Evolutionary conservation across 2,329 filamentous ascomycete species (phyloP).

Genomic region (Paracorniculantispora psalliotae): DNA sequence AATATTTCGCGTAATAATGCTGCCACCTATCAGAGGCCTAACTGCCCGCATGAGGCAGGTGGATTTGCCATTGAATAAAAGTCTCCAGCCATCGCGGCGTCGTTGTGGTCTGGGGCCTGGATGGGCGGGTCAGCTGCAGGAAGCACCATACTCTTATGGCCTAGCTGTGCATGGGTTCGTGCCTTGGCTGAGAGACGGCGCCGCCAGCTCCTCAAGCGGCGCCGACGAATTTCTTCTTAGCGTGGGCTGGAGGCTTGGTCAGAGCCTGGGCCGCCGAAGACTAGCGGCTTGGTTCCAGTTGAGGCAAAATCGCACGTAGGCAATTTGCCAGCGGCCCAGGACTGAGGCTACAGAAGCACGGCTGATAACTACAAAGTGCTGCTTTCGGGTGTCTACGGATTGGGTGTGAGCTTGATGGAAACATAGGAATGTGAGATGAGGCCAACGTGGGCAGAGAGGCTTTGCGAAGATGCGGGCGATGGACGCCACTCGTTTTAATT

Average conservation of each 20-base stretch:
- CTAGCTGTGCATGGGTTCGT: slow-evolving; percentile 5
- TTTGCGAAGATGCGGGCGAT: background rate
- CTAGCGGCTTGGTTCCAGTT: background rate
- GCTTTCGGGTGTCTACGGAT: no score
- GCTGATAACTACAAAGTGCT: no score
- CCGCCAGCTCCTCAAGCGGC: background rate
- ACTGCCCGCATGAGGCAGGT: slow-evolving; percentile 26
- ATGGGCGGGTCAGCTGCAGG: slow-evolving; percentile 14
- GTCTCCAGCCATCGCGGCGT: background rate
- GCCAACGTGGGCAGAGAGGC: background rate
- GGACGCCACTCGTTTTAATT: no score
- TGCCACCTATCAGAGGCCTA: slow-evolving; percentile 24
- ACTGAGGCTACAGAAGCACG: no score
- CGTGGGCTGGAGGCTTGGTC: background rate
- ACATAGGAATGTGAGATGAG: background rate
- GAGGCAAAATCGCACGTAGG: background rate
- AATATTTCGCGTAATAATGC: slow-evolving; percentile 1
- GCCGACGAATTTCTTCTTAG: background rate
- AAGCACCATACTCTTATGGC: slow-evolving; percentile 14
- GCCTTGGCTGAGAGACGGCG: background rate
- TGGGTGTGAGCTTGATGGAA: background rate
- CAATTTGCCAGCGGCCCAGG: background rate
- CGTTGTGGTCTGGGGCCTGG: slow-evolving; percentile 11
- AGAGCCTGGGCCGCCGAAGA: background rate
- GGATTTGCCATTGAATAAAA: slow-evolving; percentile 5